Base-by-base conservation (phyloP, 352 stramenopile genomes). In the Phytopythium mirpurense region DNA sequence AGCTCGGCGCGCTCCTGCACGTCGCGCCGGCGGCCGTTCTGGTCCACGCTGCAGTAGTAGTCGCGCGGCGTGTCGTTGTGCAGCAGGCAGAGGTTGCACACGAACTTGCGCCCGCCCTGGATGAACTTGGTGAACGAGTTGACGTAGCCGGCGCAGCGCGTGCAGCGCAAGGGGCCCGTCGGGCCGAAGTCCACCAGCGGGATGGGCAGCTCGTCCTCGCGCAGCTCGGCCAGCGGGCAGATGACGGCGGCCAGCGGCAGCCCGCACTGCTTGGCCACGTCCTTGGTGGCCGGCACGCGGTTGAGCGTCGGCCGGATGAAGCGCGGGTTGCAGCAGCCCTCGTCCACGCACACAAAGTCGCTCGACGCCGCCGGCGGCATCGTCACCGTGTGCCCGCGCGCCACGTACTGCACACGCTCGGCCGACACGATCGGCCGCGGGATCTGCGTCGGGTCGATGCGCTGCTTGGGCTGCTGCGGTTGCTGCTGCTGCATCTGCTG, bases 81-180 rank as follows among this genome's bases (percentile, higher is more conserved):
- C 5, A 93, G 74, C 51, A 73, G 68, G 57, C 87, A 96, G 56
- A 96, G 89, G 67, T 96, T 95, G 74, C 87, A 96, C 26, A 90
- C 78, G 57, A 93, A 96, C 59, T 89, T 88, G 57, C 77, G 75
- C 2, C 82, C 86, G 45, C 70, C 79, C 54, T 95, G 74, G 44
- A 90, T 87, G 62, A 92, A 96, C 58, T 88, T 88, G 29, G 80
- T 93, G 57, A 90, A 96, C 29, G 73, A 87, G 59, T 93, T 96
- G 26, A 96, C 82, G 63, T 95, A 96, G 40, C 80, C 85, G 43
- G 68, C 68, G 71, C 87, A 96, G 3, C 84, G 78, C 18, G 76
- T 89, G 71, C 87, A 96, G 41, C 87, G 79, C 23, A 93, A 67
- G 9, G 87, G 87, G 2, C 87, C 87, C 1, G 51, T 84, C 18